Base-by-base conservation (phyloP, 2,329 filamentous ascomycete species). In the Elsinoe fawcettii region DNA sequence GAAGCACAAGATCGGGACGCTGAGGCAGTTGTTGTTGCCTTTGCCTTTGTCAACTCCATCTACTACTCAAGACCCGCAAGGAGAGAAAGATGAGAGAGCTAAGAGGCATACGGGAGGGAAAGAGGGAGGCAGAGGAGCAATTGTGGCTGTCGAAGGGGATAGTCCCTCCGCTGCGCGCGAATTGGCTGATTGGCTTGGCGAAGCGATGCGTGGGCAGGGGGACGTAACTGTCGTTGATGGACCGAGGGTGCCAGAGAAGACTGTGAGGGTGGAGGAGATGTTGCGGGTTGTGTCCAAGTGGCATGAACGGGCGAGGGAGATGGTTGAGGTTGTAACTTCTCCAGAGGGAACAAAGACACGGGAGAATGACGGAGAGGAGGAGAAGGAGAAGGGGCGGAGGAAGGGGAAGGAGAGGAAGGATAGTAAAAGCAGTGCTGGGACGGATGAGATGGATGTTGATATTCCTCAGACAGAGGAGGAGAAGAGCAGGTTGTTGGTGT, bases 141-240 rank as follows among this genome's bases (percentile, higher is more conserved):
- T 96, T 36, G 85, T 97, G 60, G 86, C 88, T 0, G 75, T 97
- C 25, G 92, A 97, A 70, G 91, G 91, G 0, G 78, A 86, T 16
- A 80, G 85, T 58, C 69, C 74, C 1, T 76, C 80, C 8, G 81
- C 88, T 3, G 84, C 88, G 2, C 73, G 77, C 2, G 79, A 81
- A 16, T 81, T 96, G 18, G 79, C 86, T 56, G 76, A 78, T 32
- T 85, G 84, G 63, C 75, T 95, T 65, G 77, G 74, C 58, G 75
- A 73, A 58, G 74, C 73, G 41, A 69, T 85, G 46, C 71, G 71
- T 49, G 79, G 76, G 5, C 79, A 80, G 51, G 78, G 79, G 60
- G 65, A 69, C 12, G 74, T 81, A 36, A 74, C 72, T 14, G 66
- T 79, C 4, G 75, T 79, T 34, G 73, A 79, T 30, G 76, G 80